These are phyloP conservation scores for Hirschioporus abietinus DNA, from an alignment of 768 basidiomycete genomes.

Conservation along the genomic window DNA sequence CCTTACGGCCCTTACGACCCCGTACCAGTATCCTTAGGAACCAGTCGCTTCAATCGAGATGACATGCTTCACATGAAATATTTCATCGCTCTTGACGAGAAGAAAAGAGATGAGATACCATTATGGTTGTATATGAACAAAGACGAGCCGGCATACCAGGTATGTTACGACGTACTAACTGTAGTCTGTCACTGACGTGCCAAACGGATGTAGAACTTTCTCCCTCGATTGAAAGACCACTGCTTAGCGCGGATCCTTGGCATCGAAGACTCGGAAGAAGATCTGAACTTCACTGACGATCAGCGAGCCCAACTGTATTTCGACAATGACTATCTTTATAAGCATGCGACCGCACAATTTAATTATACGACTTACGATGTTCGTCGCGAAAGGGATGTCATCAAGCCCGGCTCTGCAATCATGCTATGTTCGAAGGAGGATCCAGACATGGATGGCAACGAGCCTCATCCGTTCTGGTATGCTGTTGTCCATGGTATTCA, in stretches of 20 bases:
- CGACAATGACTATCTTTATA: conserved; percentile 20
- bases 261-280: not conserved
- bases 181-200: not conserved
- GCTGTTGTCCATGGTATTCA: conserved; percentile 23
- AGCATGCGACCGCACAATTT: conserved; percentile 20
- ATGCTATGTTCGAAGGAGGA: conserved; percentile 6
- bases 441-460: not conserved
- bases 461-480: conserved; percentile 21
- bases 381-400: conserved; percentile 4
- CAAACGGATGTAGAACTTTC: conserved; percentile 10
- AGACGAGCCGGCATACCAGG: conserved; percentile 6
- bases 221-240: conserved; percentile 6
- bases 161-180: not conserved
- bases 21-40: not conserved
- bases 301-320: conserved; percentile 6
- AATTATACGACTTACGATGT: conserved; percentile 29
- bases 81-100: not conserved
- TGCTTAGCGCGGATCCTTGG: conserved; percentile 3
- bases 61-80: not conserved
- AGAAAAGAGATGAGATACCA: not conserved
- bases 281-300: not conserved
- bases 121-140: not conserved
- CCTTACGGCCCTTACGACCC: not conserved
- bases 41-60: not conserved
- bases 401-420: conserved; percentile 2